Evolutionary conservation across 176 grass and related monocot genomes (phyloP).

Genomic region (Aechmea fasciata): DNA sequence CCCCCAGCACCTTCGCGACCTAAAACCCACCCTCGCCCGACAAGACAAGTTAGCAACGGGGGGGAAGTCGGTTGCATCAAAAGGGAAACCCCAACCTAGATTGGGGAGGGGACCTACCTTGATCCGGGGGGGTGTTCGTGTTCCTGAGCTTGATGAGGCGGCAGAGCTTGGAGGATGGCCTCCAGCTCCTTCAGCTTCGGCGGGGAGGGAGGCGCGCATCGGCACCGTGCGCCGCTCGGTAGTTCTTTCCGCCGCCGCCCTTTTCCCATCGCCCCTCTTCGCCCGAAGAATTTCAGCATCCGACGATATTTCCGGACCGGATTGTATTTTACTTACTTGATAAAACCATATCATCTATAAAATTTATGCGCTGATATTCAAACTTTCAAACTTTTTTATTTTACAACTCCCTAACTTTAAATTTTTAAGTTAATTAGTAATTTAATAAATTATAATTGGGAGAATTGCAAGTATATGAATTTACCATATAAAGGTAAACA

Average conservation of each 20-base stretch:
- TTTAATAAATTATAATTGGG: too few relatives aligned
- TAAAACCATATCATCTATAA: too few relatives aligned
- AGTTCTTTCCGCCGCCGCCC: slow-evolving; percentile 76
- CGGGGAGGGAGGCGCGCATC: slow-evolving; percentile 48
- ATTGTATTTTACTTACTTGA: too few relatives aligned
- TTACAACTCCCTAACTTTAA: too few relatives aligned
- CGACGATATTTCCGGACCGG: neutral
- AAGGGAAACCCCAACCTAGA: too few relatives aligned
- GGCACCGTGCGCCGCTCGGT: slow-evolving; percentile 52
- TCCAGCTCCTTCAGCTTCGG: slow-evolving; percentile 75
- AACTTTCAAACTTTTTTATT: too few relatives aligned
- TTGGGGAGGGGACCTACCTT: too few relatives aligned
- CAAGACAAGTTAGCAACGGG: neutral
- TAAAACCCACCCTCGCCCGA: neutral
- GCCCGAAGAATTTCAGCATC: too few relatives aligned
- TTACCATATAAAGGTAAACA: too few relatives aligned
- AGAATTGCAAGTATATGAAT: too few relatives aligned
- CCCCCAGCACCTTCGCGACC: neutral
- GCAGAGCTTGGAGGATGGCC: slow-evolving; percentile 70
- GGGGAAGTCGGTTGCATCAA: neutral
- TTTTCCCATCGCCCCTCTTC: slow-evolving; percentile 48
- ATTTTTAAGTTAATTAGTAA: too few relatives aligned
- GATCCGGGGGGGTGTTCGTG: slow-evolving; percentile 19
- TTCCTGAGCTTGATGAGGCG: slow-evolving; percentile 70
- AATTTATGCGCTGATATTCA: too few relatives aligned